Conservation (phyloP, 2,329 filamentous ascomycete species). For the Colletotrichum higginsianum region DNA sequence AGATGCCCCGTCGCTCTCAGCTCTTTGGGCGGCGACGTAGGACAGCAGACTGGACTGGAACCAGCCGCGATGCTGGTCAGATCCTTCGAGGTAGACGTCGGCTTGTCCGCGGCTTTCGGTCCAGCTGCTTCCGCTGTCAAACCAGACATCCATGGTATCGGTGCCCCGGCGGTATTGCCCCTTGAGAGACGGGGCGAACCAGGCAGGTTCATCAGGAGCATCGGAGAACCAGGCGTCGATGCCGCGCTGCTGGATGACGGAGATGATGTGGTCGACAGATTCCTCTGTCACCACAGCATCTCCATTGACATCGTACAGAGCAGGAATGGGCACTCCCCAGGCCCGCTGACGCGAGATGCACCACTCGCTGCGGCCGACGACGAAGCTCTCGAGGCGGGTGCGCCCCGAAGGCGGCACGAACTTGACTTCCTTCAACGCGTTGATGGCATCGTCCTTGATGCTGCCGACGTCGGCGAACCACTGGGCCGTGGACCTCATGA, state of each 20-base stretch:
- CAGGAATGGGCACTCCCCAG: slow-evolving; percentile 97
- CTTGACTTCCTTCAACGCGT: slow-evolving; percentile 77
- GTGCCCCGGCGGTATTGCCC: slow-evolving; percentile 79
- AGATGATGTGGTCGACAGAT: slow-evolving; percentile 88
- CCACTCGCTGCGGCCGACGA: slow-evolving; percentile 93
- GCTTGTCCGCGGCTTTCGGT: slow-evolving; percentile 71
- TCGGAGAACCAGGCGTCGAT: slow-evolving; percentile 98
- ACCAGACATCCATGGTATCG: slow-evolving; percentile 99
- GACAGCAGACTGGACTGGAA: slow-evolving; percentile 97
- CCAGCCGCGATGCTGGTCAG: slow-evolving; percentile 97
- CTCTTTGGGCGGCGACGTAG: slow-evolving; percentile 76
- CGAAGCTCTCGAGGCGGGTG: slow-evolving; percentile 84
- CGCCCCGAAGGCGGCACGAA: slow-evolving; percentile 86
- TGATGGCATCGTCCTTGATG: slow-evolving; percentile 82
- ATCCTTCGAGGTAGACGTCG: slow-evolving; percentile 94
- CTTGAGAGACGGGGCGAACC: slow-evolving; percentile 78
- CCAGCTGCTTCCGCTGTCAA: slow-evolving; percentile 98
- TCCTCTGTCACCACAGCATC: slow-evolving; percentile 84
- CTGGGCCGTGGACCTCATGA: slow-evolving; percentile 92
- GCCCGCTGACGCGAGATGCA: slow-evolving; percentile 96
- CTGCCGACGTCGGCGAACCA: slow-evolving; percentile 95
- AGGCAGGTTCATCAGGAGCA: slow-evolving; percentile 78
- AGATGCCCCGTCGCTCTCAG: slow-evolving; percentile 48
- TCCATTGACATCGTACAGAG: slow-evolving; percentile 81
- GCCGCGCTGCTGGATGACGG: slow-evolving; percentile 81